Evolutionary conservation across 805 yeast genomes (phyloP).

Genomic region (Saturnispora serradocipensis): DNA sequence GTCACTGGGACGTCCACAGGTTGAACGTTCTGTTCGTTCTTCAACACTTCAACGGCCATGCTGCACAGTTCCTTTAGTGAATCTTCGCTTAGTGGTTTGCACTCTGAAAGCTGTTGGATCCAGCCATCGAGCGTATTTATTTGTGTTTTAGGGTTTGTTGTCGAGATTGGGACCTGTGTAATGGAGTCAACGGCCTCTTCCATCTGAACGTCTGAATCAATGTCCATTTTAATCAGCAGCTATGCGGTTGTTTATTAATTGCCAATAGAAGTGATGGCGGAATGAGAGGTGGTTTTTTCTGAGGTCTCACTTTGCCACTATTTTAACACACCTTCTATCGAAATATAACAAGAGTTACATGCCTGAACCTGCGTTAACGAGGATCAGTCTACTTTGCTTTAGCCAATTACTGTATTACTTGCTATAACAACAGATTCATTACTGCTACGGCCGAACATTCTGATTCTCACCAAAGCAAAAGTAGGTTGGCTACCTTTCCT

Average conservation of each 20-base stretch:
- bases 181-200: conserved; percentile 45
- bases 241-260: not conserved
- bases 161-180: conserved; percentile 14
- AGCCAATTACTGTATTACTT: too few relatives aligned
- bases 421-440: too few relatives aligned
- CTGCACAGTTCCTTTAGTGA: conserved; percentile 75
- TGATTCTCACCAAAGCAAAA: too few relatives aligned
- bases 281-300: not conserved
- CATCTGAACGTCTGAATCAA: conserved; percentile 78
- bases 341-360: too few relatives aligned
- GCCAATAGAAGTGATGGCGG: not conserved
- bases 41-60: conserved; percentile 86
- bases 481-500: too few relatives aligned
- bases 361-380: too few relatives aligned
- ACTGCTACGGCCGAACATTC: too few relatives aligned
- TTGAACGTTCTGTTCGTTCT: conserved; percentile 89
- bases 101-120: conserved; percentile 70
- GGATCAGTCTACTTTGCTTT: too few relatives aligned
- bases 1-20: conserved; percentile 95
- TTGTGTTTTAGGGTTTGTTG: conserved; percentile 29
- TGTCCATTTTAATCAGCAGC: conserved; percentile 40
- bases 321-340: too few relatives aligned
- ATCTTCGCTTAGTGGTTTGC: conserved; percentile 74
- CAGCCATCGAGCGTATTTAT: conserved; percentile 70
- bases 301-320: not conserved